phyloP scores from a whole-genome alignment of 306 rosid genomes.

The Mucuna pruriens region DNA sequence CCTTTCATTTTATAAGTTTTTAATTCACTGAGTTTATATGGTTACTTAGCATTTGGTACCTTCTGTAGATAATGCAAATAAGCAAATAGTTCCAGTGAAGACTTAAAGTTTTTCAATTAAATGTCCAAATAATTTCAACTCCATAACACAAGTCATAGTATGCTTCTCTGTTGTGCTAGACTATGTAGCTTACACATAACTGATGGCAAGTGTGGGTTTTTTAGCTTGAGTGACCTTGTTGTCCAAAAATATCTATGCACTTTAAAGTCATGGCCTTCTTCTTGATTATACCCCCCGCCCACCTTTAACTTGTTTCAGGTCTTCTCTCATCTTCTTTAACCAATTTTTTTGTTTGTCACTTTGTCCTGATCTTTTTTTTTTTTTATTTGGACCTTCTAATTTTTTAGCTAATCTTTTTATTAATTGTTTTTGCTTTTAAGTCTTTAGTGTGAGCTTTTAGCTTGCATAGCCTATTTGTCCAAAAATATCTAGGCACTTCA shows the following conservation, averaged over 20 bases:
- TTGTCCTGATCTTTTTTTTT: not conserved
- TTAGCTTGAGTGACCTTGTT: not conserved
- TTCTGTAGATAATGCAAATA: not conserved
- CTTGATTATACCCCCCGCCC: not conserved
- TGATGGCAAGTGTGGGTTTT: not conserved
- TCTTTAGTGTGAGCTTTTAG: not conserved
- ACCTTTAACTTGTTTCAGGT: not conserved
- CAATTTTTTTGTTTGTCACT: not conserved
- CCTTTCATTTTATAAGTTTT: conserved; percentile 7
- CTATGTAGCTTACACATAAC: conserved; percentile 1
- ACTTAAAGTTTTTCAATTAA: not conserved
- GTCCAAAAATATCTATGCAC: not conserved
- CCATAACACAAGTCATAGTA: not conserved
- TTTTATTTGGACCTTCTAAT: not conserved
- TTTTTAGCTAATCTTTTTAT: too few species aligned
- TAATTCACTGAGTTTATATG: not conserved
- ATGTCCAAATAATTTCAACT: conserved; percentile 1
- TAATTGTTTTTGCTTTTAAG: too few species aligned
- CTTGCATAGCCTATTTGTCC: not conserved
- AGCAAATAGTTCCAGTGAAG: not conserved
- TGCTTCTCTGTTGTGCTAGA: not conserved
- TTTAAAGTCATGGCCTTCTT: not conserved
- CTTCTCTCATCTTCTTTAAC: not conserved
- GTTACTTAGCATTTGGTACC: not conserved
- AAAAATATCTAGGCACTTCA: not conserved